Conservation (phyloP, 805 yeast species). For the Candida mattraensis region DNA sequence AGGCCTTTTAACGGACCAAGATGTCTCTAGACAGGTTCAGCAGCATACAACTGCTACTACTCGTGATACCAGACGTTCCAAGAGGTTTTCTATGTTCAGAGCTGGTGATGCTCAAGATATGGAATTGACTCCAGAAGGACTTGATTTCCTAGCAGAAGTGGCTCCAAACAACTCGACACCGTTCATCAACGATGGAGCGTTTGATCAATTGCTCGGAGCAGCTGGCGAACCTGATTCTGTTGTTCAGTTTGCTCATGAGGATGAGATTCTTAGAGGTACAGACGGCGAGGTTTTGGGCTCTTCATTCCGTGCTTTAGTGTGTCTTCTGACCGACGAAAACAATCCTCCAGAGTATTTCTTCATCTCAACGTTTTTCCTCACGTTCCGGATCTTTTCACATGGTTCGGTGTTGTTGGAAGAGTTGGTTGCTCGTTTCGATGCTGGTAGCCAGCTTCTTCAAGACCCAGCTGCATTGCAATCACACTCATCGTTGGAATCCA, state of each 20-base stretch:
- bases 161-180: constrained; percentile 28
- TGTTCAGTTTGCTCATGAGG: constrained; percentile 22
- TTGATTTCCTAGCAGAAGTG: constrained; percentile 39
- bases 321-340: constrained; percentile 64
- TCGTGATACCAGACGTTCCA: constrained; percentile 30
- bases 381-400: constrained; percentile 69
- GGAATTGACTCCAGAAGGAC: constrained; percentile 48
- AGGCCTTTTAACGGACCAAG: constrained; percentile 50
- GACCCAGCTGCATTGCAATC: constrained; percentile 30
- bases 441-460: constrained; percentile 36
- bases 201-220: constrained; percentile 19
- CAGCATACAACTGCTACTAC: constrained; percentile 15
- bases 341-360: constrained; percentile 65
- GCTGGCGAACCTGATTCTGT: constrained; percentile 3
- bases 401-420: constrained; percentile 68
- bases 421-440: constrained; percentile 64
- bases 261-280: constrained; percentile 52
- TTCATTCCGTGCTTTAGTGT: constrained; percentile 67
- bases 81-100: constrained; percentile 51
- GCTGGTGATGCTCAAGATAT: constrained; percentile 51
- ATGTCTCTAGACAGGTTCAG: constrained; percentile 31
- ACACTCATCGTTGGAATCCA: constrained; percentile 41
- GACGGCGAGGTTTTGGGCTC: constrained; percentile 63
- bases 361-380: constrained; percentile 71
- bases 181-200: constrained; percentile 29